These are phyloP conservation scores for Thelephora ganbajun DNA, from an alignment of 768 basidiomycete genomes.

Conservation along the genomic window DNA sequence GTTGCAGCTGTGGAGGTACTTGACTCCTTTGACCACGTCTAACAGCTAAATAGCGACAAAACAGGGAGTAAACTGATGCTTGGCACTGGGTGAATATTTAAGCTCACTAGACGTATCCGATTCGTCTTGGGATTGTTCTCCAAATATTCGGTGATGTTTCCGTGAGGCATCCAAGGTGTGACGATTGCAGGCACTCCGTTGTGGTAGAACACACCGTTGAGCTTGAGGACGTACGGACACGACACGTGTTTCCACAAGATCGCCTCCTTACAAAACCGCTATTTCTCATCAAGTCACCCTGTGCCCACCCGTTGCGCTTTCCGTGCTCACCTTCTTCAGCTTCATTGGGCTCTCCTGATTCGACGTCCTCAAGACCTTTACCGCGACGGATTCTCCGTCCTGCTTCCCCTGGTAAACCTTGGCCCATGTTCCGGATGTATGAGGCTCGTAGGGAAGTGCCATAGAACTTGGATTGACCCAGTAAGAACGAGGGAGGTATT, in stretches of 20 bases:
- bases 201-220: background rate
- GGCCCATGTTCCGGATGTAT: too few relatives aligned
- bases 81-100: background rate
- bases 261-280: background rate
- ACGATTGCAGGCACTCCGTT: background rate
- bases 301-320: too few relatives aligned
- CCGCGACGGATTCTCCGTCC: too few relatives aligned
- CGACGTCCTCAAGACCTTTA: too few relatives aligned
- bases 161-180: conserved; percentile 3
- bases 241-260: background rate
- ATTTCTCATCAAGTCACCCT: too few relatives aligned
- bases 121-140: background rate
- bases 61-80: background rate
- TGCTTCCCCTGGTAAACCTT: too few relatives aligned
- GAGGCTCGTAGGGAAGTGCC: too few relatives aligned
- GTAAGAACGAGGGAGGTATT: too few relatives aligned
- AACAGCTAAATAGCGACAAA: background rate
- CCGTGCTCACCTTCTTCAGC: too few relatives aligned
- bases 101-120: background rate
- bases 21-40: background rate
- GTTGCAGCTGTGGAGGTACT: background rate
- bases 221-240: background rate
- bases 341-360: too few relatives aligned
- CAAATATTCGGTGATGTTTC: conserved; percentile 3
- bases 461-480: too few relatives aligned